phyloP scores from a whole-genome alignment of 129 eudicot genomes.

The Kitagawia praeruptora region DNA sequence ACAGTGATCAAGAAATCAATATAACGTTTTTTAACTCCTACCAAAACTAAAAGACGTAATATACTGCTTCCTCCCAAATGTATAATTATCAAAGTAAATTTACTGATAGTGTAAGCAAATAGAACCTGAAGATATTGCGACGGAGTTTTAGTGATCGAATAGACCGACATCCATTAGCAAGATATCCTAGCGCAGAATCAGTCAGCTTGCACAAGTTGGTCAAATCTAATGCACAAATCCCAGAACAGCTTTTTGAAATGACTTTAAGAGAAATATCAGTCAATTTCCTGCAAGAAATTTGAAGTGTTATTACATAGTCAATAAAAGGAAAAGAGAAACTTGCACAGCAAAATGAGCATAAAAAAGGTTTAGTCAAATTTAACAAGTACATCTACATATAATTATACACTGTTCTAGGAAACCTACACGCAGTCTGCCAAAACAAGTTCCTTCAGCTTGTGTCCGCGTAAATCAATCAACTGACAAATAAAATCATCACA shows the following conservation, averaged over 20 bases:
- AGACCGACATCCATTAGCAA: slow-evolving; percentile 71
- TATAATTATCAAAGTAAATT: neutral
- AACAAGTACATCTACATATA: neutral
- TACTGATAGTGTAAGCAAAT: neutral
- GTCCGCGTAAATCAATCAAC: slow-evolving; percentile 43
- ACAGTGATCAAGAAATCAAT: neutral
- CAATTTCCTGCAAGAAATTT: slow-evolving; percentile 46
- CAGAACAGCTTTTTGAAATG: slow-evolving; percentile 59
- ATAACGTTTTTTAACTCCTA: neutral
- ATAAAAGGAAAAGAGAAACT: neutral
- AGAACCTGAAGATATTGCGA: slow-evolving; percentile 70
- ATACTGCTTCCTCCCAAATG: neutral
- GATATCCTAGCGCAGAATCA: slow-evolving; percentile 56
- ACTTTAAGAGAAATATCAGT: slow-evolving; percentile 61
- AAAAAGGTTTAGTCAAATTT: neutral
- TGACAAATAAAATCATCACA: slow-evolving; percentile 51
- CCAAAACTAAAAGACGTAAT: neutral
- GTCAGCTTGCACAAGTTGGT: slow-evolving; percentile 48
- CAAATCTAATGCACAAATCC: slow-evolving; percentile 54
- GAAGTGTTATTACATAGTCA: slow-evolving; percentile 2
- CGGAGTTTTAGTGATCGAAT: slow-evolving; percentile 48
- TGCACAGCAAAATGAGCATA: neutral
- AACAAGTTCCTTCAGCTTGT: slow-evolving; percentile 60
- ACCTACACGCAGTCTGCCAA: slow-evolving; percentile 77
- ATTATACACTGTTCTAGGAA: neutral